These are phyloP conservation scores for Rhododendron vialii DNA, from an alignment of 148 eudicot genomes.

Conservation along the genomic window DNA sequence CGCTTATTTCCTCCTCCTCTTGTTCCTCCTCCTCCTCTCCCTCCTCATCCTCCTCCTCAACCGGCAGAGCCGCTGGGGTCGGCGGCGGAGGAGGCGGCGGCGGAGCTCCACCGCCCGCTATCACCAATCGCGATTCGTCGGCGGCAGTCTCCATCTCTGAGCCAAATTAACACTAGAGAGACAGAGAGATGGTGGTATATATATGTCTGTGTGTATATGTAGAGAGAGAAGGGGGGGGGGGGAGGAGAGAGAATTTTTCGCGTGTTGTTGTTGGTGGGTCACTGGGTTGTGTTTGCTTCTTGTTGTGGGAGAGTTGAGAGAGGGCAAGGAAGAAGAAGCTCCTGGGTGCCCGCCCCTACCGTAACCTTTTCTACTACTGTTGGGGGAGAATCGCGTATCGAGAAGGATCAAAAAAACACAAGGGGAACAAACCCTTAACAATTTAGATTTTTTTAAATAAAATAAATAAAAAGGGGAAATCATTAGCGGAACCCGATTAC, in stretches of 20 bases:
- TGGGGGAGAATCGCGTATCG: neutral
- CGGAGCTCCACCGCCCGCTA: conserved; percentile 6
- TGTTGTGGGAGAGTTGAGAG: neutral
- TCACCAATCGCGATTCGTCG: conserved; percentile 14
- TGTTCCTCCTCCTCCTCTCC: conserved; percentile 5
- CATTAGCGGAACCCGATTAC: neutral
- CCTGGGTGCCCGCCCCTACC: neutral
- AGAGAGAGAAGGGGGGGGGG: neutral
- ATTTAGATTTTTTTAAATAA: neutral
- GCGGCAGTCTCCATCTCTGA: conserved; percentile 13
- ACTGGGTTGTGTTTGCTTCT: too few species aligned
- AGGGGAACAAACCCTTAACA: neutral
- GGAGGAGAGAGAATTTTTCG: conserved; percentile 3
- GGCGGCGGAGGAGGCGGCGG: conserved; percentile 13
- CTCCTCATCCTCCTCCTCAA: neutral
- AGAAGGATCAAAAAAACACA: neutral
- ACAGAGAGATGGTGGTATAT: neutral
- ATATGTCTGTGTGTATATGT: neutral
- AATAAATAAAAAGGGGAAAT: neutral
- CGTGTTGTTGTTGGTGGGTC: neutral
- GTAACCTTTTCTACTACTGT: neutral
- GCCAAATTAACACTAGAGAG: neutral
- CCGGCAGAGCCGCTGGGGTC: conserved; percentile 1
- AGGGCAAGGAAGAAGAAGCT: neutral
- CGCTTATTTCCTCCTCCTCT: conserved; percentile 30